Percentiles rank a stretch among this genome's conserved stretches.
phyloP scores from a whole-genome alignment of 331 rosid species.

The Dryas integrifolia region DNA sequence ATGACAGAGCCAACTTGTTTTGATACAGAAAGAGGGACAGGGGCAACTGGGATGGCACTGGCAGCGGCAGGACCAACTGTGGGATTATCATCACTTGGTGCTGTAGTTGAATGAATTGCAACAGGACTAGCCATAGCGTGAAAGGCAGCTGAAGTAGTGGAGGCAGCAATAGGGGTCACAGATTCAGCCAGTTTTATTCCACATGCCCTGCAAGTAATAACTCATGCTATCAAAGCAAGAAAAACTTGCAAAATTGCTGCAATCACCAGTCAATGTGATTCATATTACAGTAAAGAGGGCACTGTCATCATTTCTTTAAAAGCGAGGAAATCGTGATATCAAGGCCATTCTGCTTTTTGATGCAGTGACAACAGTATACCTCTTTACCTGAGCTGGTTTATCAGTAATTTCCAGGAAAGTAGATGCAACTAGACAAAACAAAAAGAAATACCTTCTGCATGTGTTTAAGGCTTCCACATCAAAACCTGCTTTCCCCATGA shows the following conservation, averaged over 20 bases:
- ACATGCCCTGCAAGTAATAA: conserved; percentile 35
- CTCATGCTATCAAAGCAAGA: conserved; percentile 7
- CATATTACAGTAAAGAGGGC: conserved; percentile 2
- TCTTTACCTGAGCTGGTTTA: conserved; percentile 2
- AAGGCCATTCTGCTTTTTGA: not conserved
- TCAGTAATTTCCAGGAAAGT: not conserved
- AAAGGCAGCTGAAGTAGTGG: conserved; percentile 9
- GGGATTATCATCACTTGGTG: conserved; percentile 1
- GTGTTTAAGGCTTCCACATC: conserved; percentile 29
- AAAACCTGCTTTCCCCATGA: conserved; percentile 40
- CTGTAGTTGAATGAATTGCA: conserved; percentile 16
- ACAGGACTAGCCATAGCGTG: conserved; percentile 6
- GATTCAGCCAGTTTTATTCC: conserved; percentile 42
- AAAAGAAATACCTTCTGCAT: conserved; percentile 33
- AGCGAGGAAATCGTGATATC: not conserved
- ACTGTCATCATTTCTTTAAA: conserved; percentile 20
- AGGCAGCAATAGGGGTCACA: conserved; percentile 28
- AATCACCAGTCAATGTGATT: not conserved
- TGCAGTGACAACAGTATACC: not conserved
- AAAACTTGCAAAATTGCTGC: conserved; percentile 5
- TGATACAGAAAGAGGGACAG: conserved; percentile 15
- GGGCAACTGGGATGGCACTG: conserved; percentile 5
- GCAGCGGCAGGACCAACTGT: conserved; percentile 2
- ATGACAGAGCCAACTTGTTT: conserved; percentile 22
- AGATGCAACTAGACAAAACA: not conserved